Base-by-base conservation (phyloP, 768 basidiomycete genomes). In the Cystobasidium tubakii region DNA sequence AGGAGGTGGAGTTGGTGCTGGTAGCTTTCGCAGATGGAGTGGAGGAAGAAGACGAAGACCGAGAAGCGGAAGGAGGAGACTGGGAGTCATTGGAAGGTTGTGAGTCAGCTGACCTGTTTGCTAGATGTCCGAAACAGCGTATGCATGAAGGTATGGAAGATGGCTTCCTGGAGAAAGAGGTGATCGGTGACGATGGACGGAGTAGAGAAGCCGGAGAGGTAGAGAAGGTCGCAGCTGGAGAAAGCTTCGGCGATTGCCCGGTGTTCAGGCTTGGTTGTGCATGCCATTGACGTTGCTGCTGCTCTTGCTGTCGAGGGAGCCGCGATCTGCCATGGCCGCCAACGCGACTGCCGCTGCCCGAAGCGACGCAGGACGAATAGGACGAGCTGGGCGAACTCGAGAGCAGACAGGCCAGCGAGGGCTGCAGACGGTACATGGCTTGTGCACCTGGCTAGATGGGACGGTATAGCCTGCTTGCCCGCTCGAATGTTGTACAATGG, bases 91-190 rank as follows among this genome's bases (percentile, higher is more conserved):
- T 39, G 39, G 39, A 39, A n/a, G n/a, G n/a, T 39, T 39, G 39
- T 6, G 39, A 39, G 15, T 60, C 29, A 27, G 57, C 57, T 29
- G 57, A 60, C 27, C 57, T 60, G 57, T 60, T 34, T 15, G 57
- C 57, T 27, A 60, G 57, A 60, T 60, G 57, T 6, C 12, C 25
- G 57, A 60, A 60, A 34, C 57, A 60, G 25, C 57, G 25, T 27
- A 29, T 60, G 57, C 57, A 60, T 27, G 25, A 25, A 31, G 17
- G 33, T 15, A 60, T 27, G 57, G 25, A 60, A n/a, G 46, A 50
- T 50, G 46, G 21, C 46, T 50, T 50, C 46, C 21, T 50, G 46
- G 6, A 6, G 39, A 50, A 50, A 17, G 46, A 50, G 46, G 46
- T 50, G 46, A 50, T 50, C 46, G 46, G 46, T 50, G 46, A 50